A percentile compares a stretch with the other conserved stretches of the same genome.
Evolutionary conservation across 306 rosid species (phyloP).

Genomic region (Lablab purpureus): DNA sequence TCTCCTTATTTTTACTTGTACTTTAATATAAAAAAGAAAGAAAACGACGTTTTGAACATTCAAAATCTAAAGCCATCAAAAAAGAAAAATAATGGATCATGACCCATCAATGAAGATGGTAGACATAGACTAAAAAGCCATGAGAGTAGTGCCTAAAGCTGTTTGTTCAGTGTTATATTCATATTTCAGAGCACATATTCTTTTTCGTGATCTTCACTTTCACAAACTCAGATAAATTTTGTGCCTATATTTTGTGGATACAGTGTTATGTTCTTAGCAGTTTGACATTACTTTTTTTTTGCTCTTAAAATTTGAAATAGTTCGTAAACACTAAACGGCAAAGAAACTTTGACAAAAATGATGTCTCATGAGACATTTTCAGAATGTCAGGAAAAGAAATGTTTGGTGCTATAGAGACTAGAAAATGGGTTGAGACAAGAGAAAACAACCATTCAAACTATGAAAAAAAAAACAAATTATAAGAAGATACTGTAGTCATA

Average conservation of each 20-base stretch:
- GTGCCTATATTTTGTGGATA: background rate
- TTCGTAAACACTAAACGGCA: background rate
- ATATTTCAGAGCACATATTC: conserved; percentile 24
- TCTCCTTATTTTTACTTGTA: too few species aligned
- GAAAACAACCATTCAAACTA: background rate
- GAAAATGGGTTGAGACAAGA: background rate
- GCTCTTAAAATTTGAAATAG: background rate
- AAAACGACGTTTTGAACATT: background rate
- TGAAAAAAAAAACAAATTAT: too few species aligned
- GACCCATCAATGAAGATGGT: conserved; percentile 28
- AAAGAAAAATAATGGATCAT: conserved; percentile 21
- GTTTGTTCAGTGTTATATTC: background rate
- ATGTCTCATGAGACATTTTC: background rate
- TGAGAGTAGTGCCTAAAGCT: conserved; percentile 14
- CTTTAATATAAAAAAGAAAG: background rate
- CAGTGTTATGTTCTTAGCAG: background rate
- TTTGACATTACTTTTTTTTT: background rate
- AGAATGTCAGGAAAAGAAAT: background rate
- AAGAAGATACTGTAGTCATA: too few species aligned
- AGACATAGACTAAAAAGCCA: conserved; percentile 21
- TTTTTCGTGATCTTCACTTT: background rate
- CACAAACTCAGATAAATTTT: background rate
- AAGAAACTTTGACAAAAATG: background rate
- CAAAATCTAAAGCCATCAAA: background rate
- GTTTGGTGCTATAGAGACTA: background rate